phyloP scores from a whole-genome alignment of 2,329 filamentous ascomycete species.

The Pseudogymnoascus sp. region DNA sequence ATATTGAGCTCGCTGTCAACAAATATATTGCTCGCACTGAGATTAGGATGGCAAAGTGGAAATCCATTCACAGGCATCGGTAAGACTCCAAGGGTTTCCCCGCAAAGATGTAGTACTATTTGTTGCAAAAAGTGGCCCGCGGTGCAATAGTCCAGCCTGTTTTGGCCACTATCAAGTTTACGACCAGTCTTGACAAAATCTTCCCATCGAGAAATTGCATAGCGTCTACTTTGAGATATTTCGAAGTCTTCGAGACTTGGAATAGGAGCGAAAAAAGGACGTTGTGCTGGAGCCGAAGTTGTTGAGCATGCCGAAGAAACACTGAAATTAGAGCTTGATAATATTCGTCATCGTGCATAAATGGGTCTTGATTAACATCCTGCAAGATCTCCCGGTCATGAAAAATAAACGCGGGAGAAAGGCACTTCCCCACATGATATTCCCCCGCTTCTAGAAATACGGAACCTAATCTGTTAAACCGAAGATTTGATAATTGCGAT shows the following conservation, averaged over 20 bases:
- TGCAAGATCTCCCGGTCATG: neutral
- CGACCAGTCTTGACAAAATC: conserved; percentile 18
- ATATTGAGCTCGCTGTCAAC: conserved; percentile 26
- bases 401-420: neutral
- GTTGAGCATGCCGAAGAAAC: conserved; percentile 19
- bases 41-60: conserved; percentile 22
- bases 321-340: conserved; percentile 22
- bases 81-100: neutral
- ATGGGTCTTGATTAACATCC: conserved; percentile 24
- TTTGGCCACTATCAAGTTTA: conserved; percentile 23
- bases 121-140: conserved; percentile 20
- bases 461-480: conserved; percentile 15
- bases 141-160: conserved; percentile 20
- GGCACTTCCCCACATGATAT: conserved; percentile 13
- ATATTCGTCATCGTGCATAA: conserved; percentile 21
- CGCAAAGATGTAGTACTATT: conserved; percentile 21
- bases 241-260: conserved; percentile 21
- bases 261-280: conserved; percentile 26
- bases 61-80: conserved; percentile 13
- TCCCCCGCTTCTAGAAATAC: conserved; percentile 12
- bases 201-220: conserved; percentile 15
- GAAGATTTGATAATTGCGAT: conserved; percentile 12
- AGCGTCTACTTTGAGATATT: conserved; percentile 17
- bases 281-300: conserved; percentile 24
- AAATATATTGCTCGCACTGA: conserved; percentile 24